These are phyloP conservation scores for Ustilago sp. DNA, from an alignment of 1,284 basidiomycete genomes.

Conservation along the genomic window DNA sequence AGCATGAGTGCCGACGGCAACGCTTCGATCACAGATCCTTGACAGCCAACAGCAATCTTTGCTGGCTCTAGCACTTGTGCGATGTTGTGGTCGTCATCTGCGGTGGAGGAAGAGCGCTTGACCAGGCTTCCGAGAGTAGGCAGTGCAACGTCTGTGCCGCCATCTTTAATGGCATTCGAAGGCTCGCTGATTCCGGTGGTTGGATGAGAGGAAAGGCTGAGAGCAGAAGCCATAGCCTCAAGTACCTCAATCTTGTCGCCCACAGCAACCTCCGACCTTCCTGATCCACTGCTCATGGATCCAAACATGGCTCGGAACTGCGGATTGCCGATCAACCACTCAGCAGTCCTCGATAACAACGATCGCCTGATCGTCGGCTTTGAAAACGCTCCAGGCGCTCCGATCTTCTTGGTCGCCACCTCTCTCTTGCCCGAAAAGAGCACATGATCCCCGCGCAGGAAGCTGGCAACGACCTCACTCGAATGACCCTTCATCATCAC, in stretches of 20 bases:
- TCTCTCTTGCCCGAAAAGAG: not conserved
- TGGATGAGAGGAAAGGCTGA: constrained; percentile 5
- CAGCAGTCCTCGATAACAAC: constrained; percentile 33
- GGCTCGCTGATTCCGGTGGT: not conserved
- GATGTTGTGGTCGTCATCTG: not conserved
- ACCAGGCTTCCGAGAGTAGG: constrained; percentile 24
- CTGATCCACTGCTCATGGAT: not conserved
- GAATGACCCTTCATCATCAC: constrained; percentile 15
- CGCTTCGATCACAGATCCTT: constrained; percentile 51
- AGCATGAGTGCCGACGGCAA: constrained; percentile 54
- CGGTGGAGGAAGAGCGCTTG: not conserved
- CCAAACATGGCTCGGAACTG: constrained; percentile 42
- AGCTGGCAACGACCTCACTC: constrained; percentile 16
- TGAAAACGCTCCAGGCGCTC: not conserved
- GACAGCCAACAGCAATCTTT: constrained; percentile 53
- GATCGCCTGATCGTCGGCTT: constrained; percentile 14
- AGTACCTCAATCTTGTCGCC: constrained; percentile 46
- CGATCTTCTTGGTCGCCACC: not conserved
- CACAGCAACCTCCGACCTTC: constrained; percentile 5
- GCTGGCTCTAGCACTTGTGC: constrained; percentile 51
- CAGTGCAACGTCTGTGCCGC: not conserved
- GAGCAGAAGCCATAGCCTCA: constrained; percentile 30
- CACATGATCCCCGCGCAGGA: constrained; percentile 10
- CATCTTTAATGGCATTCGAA: not conserved
- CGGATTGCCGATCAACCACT: constrained; percentile 41